phyloP scores from a whole-genome alignment of 2,329 filamentous ascomycete species.

The Pestalotiopsis sp. region DNA sequence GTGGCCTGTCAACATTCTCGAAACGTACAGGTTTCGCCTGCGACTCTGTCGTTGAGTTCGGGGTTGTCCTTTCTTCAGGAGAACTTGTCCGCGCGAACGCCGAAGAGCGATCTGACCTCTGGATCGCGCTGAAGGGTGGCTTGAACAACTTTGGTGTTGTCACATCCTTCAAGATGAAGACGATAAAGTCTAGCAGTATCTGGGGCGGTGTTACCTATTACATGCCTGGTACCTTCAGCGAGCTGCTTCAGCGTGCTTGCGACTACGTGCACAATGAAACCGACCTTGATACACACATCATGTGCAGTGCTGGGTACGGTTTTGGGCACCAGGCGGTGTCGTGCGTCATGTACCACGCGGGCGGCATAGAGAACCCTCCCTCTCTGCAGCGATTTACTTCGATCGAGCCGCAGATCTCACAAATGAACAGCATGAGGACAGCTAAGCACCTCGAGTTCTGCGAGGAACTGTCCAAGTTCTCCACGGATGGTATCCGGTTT shows the following conservation, averaged over 20 bases:
- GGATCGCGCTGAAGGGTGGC: constrained; percentile 20
- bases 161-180: constrained; percentile 19
- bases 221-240: constrained; percentile 18
- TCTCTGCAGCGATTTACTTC: constrained; percentile 21
- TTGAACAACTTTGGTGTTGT: constrained; percentile 23
- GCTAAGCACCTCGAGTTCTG: constrained; percentile 20
- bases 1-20: too few species aligned
- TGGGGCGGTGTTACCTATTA: constrained; percentile 22
- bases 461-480: constrained; percentile 18
- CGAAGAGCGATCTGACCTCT: constrained; percentile 20
- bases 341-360: constrained; percentile 22
- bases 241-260: constrained; percentile 17
- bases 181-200: constrained; percentile 13
- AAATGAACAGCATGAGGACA: constrained; percentile 17
- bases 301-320: constrained; percentile 19
- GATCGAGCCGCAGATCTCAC: constrained; percentile 20
- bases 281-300: constrained; percentile 20
- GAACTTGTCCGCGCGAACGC: constrained; percentile 17
- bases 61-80: constrained; percentile 19
- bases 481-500: constrained; percentile 14
- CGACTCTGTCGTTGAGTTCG: constrained; percentile 21
- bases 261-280: constrained; percentile 20
- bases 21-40: too few species aligned
- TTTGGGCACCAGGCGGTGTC: constrained; percentile 18
- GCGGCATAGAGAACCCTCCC: constrained; percentile 19